Evolutionary conservation across 805 yeast species (phyloP), one percentile per base, ranked within the genome.

Genomic region (Metschnikowia drakensbergensis): DNA sequence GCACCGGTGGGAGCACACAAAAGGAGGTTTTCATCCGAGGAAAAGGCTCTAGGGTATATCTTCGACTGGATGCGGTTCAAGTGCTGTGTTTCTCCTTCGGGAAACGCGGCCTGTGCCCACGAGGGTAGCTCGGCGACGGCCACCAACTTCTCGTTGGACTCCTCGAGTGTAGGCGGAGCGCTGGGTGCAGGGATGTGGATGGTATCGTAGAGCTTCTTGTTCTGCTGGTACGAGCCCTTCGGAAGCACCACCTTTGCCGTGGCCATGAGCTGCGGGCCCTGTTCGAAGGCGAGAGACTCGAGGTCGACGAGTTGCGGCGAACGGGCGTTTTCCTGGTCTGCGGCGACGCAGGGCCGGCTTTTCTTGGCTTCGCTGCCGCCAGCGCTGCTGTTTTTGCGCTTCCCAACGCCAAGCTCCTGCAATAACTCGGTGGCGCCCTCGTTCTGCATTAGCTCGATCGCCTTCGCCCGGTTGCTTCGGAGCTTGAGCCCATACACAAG

Each of bases 1-100:
- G 97, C 97, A 71, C 99, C 99, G 0, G 99, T 92, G 5, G 99
- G 99, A 1, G 99, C 98, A 76, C 98, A 92, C 57, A 92, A 71
- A 13, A 92, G 69, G 35, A 94, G 63, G 58, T 91, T 92, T 4
- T 76, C 75, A 60, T 88, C 94, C 1, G 79, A 68, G 3, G 75
- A 59, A 54, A 92, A 88, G 0, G 96, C 97, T n/a, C 72, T 61
- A 1, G 94, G 94, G 54, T 68, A 88, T 0, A 91, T 89, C 52
- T 79, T 79, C 1, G 96, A 86, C 65, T 94, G 99, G 11, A 94
- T 80, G 46, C 88, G 70, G 64, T 94, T 94, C 54, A 94, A 74
- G 1, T 83, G 70, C 2, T 76, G 59, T 0, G 90, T 84, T 60
- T 86, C 88, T 1, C 74, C 66, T 0, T 77, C 63, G 0, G 90